Evolutionary conservation across 768 basidiomycete genomes (phyloP).

Genomic region (Scleroderma citrinum): DNA sequence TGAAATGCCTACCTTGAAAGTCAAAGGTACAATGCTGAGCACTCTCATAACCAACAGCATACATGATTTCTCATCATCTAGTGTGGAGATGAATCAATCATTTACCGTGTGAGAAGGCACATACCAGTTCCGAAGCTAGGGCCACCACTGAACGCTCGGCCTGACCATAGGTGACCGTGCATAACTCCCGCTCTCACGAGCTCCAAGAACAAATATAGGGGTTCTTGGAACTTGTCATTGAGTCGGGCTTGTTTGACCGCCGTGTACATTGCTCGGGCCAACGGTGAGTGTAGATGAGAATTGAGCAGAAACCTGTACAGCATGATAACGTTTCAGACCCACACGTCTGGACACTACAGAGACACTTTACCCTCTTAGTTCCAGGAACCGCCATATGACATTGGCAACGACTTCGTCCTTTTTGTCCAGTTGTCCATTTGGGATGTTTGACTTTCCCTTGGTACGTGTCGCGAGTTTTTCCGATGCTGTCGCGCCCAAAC

Average conservation of each 20-base stretch:
- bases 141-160: conserved; percentile 85
- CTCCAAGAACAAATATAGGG: conserved; percentile 91
- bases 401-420: conserved; percentile 99
- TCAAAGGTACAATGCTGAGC: conserved; percentile 89
- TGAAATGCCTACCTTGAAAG: conserved; percentile 69
- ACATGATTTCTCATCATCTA: conserved; percentile 90
- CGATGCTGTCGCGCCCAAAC: conserved; percentile 82
- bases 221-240: conserved; percentile 98
- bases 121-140: conserved; percentile 90
- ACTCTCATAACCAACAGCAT: conserved; percentile 97
- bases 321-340: conserved; percentile 6
- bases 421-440: conserved; percentile 67
- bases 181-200: conserved; percentile 94
- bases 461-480: conserved; percentile 82
- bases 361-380: conserved; percentile 75
- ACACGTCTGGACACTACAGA: conserved; percentile 3
- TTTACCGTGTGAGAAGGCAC: conserved; percentile 33
- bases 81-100: conserved; percentile 19
- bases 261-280: conserved; percentile 87
- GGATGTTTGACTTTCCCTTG: conserved; percentile 50
- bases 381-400: conserved; percentile 97
- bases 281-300: conserved; percentile 80
- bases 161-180: conserved; percentile 90
- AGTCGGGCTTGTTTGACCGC: conserved; percentile 73
- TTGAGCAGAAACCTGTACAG: conserved; percentile 74